These are phyloP conservation scores for Alternaria arbusti DNA, from an alignment of 2,329 filamentous ascomycete species.

Conservation along the genomic window DNA sequence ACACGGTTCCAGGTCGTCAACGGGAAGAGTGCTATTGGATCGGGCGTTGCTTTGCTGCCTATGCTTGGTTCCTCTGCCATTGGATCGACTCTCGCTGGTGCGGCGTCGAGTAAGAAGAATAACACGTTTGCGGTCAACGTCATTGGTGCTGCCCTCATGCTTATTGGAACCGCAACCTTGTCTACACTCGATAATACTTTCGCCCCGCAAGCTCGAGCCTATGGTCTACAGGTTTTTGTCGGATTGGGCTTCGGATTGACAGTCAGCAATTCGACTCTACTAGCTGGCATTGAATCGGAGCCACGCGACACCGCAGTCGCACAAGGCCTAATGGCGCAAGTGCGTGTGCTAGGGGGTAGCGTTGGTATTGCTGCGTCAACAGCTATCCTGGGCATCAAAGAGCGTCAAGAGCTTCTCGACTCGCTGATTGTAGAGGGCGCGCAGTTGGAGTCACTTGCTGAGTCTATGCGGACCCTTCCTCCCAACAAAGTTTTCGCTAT, in stretches of 20 bases:
- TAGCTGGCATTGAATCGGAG: conserved; percentile 10
- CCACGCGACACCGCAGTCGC: conserved; percentile 9
- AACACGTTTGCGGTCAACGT: conserved; percentile 11
- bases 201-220: conserved; percentile 5
- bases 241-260: conserved; percentile 12
- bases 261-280: conserved; percentile 10
- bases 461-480: conserved; percentile 6
- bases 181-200: conserved; percentile 3
- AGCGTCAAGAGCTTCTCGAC: conserved; percentile 12
- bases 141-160: conserved; percentile 7
- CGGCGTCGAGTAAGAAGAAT: conserved; percentile 10
- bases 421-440: background rate
- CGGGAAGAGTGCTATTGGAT: conserved; percentile 5
- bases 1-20: conserved; percentile 14
- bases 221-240: conserved; percentile 13
- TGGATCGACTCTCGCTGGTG: conserved; percentile 11
- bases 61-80: conserved; percentile 13
- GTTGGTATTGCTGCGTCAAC: conserved; percentile 17
- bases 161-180: conserved; percentile 9
- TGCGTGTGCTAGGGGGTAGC: conserved; percentile 14
- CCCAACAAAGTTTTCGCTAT: background rate
- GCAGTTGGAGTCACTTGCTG: conserved; percentile 11
- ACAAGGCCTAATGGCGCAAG: conserved; percentile 16
- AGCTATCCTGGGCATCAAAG: conserved; percentile 13
- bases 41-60: conserved; percentile 10